Evolutionary conservation across 208 protist species (phyloP).

Genomic region (Acanthamoeba lenticulata): DNA sequence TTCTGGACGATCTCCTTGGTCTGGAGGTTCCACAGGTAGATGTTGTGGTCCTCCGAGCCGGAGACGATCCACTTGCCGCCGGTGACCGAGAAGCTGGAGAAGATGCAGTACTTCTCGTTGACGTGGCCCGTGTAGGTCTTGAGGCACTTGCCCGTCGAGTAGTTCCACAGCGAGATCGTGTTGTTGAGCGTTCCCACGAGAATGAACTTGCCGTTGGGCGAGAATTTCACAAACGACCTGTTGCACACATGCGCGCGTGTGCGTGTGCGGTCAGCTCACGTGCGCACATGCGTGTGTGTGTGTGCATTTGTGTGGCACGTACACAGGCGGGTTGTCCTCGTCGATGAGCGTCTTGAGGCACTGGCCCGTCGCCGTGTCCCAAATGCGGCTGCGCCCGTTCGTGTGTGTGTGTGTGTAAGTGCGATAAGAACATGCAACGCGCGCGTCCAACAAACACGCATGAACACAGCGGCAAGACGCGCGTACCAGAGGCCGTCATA

Average conservation of each 20-base stretch:
- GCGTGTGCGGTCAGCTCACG: too few relatives aligned
- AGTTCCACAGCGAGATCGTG: conserved; percentile 86
- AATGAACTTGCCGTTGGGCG: conserved; percentile 90
- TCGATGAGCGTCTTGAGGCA: conserved; percentile 89
- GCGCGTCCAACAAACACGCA: too few relatives aligned
- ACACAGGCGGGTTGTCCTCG: conserved; percentile 83
- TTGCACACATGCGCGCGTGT: neutral
- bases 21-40: conserved; percentile 89
- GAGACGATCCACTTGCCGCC: conserved; percentile 83
- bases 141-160: conserved; percentile 79
- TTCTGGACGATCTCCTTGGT: conserved; percentile 85
- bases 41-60: conserved; percentile 85
- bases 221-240: conserved; percentile 88
- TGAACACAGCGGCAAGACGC: too few relatives aligned
- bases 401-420: neutral
- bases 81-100: conserved; percentile 85
- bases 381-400: conserved; percentile 85
- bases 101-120: conserved; percentile 88
- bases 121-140: conserved; percentile 87
- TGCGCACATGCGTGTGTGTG: too few relatives aligned
- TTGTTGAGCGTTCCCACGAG: conserved; percentile 84
- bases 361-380: conserved; percentile 88
- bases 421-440: too few relatives aligned
- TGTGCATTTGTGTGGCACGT: conserved; percentile 2
- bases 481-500: conserved; percentile 87